phyloP scores from a whole-genome alignment of 202 grass and related monocot species.

The Musa balbisiana region DNA sequence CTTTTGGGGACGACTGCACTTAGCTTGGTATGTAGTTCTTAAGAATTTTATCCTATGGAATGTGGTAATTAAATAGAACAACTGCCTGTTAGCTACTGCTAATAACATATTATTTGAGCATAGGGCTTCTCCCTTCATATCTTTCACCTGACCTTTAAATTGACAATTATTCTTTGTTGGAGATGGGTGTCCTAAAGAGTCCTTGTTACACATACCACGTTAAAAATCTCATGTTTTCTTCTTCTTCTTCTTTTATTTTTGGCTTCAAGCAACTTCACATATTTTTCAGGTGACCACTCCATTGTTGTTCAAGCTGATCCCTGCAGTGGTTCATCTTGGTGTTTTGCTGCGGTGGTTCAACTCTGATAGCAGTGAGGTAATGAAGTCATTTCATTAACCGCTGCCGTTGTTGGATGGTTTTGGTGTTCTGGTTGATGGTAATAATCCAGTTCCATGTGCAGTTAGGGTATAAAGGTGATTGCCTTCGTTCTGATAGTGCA shows the following conservation, averaged over 20 bases:
- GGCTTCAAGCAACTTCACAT: background rate
- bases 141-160: background rate
- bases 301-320: slow-evolving; percentile 95
- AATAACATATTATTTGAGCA: background rate
- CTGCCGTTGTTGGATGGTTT: background rate
- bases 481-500: slow-evolving; percentile 57
- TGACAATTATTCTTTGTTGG: background rate
- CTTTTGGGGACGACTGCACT: slow-evolving; percentile 96
- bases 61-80: background rate
- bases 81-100: background rate
- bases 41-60: background rate
- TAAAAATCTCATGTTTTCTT: background rate
- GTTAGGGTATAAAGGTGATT: slow-evolving; percentile 74
- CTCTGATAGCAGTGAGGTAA: slow-evolving; percentile 57
- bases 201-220: background rate
- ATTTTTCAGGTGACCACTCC: slow-evolving; percentile 82
- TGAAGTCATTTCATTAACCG: background rate
- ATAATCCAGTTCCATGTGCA: slow-evolving; percentile 37
- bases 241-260: background rate
- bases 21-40: slow-evolving; percentile 67
- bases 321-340: slow-evolving; percentile 90
- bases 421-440: background rate
- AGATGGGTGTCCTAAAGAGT: background rate
- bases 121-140: background rate
- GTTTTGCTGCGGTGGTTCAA: slow-evolving; percentile 95